Conservation (phyloP, 2,329 filamentous ascomycete genomes). For the Clonostachys solani region DNA sequence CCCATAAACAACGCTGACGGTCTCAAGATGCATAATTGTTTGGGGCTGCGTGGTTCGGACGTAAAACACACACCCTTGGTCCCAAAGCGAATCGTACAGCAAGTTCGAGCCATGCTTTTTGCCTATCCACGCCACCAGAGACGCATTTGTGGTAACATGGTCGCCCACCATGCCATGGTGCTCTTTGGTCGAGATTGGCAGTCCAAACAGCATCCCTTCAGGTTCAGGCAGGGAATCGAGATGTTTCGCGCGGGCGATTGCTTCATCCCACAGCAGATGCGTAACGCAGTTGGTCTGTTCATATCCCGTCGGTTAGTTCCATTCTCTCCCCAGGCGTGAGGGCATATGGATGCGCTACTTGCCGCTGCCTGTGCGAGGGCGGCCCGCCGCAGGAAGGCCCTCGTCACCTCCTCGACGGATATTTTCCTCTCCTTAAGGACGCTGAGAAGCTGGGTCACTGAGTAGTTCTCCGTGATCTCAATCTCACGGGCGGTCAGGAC, state of each 20-base stretch:
- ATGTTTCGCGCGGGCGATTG: slow-evolving; percentile 32
- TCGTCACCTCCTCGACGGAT: slow-evolving; percentile 1
- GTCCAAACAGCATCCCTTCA: slow-evolving; percentile 51
- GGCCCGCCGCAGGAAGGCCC: slow-evolving; percentile 5
- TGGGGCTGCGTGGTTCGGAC: slow-evolving; percentile 68
- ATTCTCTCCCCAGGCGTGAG: slow-evolving; percentile 5
- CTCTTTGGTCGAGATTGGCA: slow-evolving; percentile 37
- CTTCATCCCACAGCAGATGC: slow-evolving; percentile 45
- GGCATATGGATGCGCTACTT: not conserved
- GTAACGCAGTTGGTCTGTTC: slow-evolving; percentile 32
- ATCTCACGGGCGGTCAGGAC: slow-evolving; percentile 10
- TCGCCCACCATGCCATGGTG: slow-evolving; percentile 36
- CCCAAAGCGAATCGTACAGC: slow-evolving; percentile 51
- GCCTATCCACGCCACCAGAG: slow-evolving; percentile 47
- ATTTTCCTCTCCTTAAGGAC: not conserved
- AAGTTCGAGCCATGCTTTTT: slow-evolving; percentile 45
- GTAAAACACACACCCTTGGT: slow-evolving; percentile 59
- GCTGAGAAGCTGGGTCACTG: not conserved
- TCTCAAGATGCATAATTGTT: slow-evolving; percentile 27
- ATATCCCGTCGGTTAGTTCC: not conserved
- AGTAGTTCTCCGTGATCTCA: slow-evolving; percentile 3
- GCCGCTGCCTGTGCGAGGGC: slow-evolving; percentile 6
- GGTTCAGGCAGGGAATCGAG: slow-evolving; percentile 36
- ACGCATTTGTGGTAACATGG: slow-evolving; percentile 34
- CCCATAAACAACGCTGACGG: slow-evolving; percentile 59